Base-by-base conservation (phyloP, 2,329 filamentous ascomycete species). In the Cercospora zeae-maydis region DNA sequence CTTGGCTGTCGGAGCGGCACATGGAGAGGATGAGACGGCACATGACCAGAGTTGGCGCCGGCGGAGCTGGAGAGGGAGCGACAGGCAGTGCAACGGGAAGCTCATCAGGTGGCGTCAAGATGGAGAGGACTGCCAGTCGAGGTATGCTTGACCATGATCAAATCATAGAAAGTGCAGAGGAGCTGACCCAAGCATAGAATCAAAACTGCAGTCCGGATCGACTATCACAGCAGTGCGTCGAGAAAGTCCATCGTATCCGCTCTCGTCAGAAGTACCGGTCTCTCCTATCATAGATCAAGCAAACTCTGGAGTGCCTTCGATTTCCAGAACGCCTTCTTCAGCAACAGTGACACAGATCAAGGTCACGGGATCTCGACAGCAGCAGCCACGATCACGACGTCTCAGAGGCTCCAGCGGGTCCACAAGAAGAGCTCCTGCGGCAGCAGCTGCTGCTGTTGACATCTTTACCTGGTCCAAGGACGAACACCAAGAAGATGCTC, bases 1-100 rank as follows among this genome's bases (percentile, higher is more conserved):
- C 92, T 76, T 96, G 92, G 85, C 85, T 98, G 5, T 96, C 95
- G 73, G 93, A 98, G 75, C 84, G 91, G 57, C 92, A 98, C 78
- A 85, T 96, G 30, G 90, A 91, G 0, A 92, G 97, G 75, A 91
- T 98, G 53, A 87, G 91, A 68, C 92, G 90, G 19, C 92, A 97
- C 78, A 92, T 98, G 81, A 87, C 90, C 65, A 95, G 89, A 73
- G 63, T 67, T 24, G 56, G 59, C n/a, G 65, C 61, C 31, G 55
- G 24, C 11, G 59, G 51, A n/a, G 58, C 45, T 36, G 67, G 63
- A 16, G 63, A 67, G 34, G 65, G 59, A 19, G 61, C 49, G 14
- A 59, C 86, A 88, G 47, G 86, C 84, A 59, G 66, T 61, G 66
- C 57, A 11, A 61, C 60, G 33, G 66, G 58, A 11, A 65, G 63